phyloP scores from a whole-genome alignment of 1,284 basidiomycete genomes.

The Cutaneotrichosporon cutaneum region DNA sequence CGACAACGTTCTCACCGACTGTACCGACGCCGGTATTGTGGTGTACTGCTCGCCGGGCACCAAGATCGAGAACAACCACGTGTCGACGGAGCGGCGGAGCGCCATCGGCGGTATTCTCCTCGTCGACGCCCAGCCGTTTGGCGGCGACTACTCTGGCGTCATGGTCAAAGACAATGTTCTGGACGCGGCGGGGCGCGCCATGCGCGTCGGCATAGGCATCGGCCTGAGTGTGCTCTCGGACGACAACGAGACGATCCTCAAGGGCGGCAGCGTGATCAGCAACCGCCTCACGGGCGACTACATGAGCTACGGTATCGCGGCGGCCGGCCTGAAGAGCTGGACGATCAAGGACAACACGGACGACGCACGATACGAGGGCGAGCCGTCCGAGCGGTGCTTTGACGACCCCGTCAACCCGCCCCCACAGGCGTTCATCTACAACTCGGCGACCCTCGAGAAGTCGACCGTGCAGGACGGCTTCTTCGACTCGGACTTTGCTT shows the following conservation, averaged over 20 bases:
- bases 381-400: slow-evolving; percentile 47
- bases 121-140: slow-evolving; percentile 53
- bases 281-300: slow-evolving; percentile 48
- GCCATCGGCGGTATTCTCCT: slow-evolving; percentile 55
- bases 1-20: slow-evolving; percentile 51
- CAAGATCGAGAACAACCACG: slow-evolving; percentile 49
- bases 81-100: slow-evolving; percentile 38
- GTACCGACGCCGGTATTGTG: slow-evolving; percentile 52
- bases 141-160: slow-evolving; percentile 52
- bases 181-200: slow-evolving; percentile 44
- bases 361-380: slow-evolving; percentile 47
- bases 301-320: slow-evolving; percentile 54
- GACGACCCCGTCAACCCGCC: slow-evolving; percentile 49
- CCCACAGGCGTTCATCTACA: slow-evolving; percentile 47
- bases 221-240: slow-evolving; percentile 53
- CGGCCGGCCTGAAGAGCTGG: slow-evolving; percentile 47
- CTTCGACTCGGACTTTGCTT: slow-evolving; percentile 50
- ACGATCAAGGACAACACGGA: slow-evolving; percentile 51
- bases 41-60: slow-evolving; percentile 55
- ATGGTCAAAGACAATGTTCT: slow-evolving; percentile 52
- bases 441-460: slow-evolving; percentile 35
- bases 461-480: slow-evolving; percentile 48
- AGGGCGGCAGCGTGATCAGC: slow-evolving; percentile 41
- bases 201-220: slow-evolving; percentile 56
- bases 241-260: slow-evolving; percentile 50